Conservation (phyloP, 768 basidiomycete genomes). For the Punctularia strigosozonata region DNA sequence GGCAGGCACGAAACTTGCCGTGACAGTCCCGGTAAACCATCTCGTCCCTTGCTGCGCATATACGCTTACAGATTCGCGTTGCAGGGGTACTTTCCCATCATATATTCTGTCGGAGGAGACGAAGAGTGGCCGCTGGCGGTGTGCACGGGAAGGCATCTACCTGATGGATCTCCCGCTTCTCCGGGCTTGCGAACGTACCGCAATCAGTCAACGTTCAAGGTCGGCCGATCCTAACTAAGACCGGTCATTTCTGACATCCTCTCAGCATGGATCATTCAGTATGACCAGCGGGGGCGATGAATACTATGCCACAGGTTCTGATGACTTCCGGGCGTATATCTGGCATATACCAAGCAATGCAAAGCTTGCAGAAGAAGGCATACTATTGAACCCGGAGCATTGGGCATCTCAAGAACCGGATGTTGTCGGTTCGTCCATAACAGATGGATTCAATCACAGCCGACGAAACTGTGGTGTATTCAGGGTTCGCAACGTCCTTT, state of each 20-base stretch:
- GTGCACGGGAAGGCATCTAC: constrained; percentile 45
- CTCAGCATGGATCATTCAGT: constrained; percentile 69
- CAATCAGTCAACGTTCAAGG: constrained; percentile 76
- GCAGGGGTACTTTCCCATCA: constrained; percentile 59
- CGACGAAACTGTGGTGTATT: constrained; percentile 4
- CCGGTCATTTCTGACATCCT: constrained; percentile 1
- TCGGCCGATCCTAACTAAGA: constrained; percentile 15
- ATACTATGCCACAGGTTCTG: constrained; percentile 68
- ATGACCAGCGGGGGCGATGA: constrained; percentile 37
- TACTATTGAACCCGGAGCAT: constrained; percentile 29
- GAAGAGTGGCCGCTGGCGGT: constrained; percentile 61
- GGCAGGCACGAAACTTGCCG: constrained; percentile 49
- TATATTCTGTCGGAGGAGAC: constrained; percentile 56
- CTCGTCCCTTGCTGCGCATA: not conserved
- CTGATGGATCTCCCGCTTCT: constrained; percentile 40
- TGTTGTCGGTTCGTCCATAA: constrained; percentile 24
- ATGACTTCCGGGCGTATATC: constrained; percentile 70
- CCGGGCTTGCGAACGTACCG: constrained; percentile 42
- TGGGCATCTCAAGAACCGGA: constrained; percentile 28
- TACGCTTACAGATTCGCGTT: constrained; percentile 1
- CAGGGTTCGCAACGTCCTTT: constrained; percentile 35
- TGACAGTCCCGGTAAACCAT: constrained; percentile 48
- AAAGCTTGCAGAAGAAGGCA: constrained; percentile 32
- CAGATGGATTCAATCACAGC: constrained; percentile 1
- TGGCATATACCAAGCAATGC: constrained; percentile 57